Evolutionary conservation across 768 basidiomycete species (phyloP), one percentile per base, ranked within the genome.

Genomic region (Suillus subaureus): DNA sequence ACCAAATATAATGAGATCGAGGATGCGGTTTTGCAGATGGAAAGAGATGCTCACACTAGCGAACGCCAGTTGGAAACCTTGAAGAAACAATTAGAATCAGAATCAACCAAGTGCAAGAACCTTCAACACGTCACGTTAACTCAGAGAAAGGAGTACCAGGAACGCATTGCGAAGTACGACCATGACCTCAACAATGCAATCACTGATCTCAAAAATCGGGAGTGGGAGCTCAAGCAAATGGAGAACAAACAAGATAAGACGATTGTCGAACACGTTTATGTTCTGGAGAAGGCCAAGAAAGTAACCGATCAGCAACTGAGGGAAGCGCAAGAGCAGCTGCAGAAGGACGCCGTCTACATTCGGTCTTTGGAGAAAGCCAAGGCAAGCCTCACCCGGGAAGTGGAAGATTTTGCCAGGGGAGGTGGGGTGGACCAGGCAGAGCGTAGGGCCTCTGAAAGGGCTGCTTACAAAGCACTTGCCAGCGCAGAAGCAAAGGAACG

Each of bases 181-280:
- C 83, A 88, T 13, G 94, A 94, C 18, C 81, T 96, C 43, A 90
- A 91, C 72, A 91, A 93, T 72, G 87, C 89, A 12, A 81, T 92
- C n/a, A 83, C 85, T 9, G 93, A 96, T 66, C 80, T 97, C 57
- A 90, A 93, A 73, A 83, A 82, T 51, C 87, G 90, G 57, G 93
- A 97, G 70, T 91, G 89, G 86, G 93, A 96, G 64, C 85, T 94
- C 68, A 92, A 89, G 69, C 91, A 96, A 68, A 79, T 98, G 11
- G 89, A 92, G 61, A 90, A 92, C 3, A 88, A 85, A 73, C 92
- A 97, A 73, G 94, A 98, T 81, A 98, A 96, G 81, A 97, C 93
- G n/a, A 96, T 97, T 66, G 96, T 99, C 52, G 96, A 99, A 77
- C 97, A 99, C 72, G 94, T 97, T 31, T 90, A 99, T 74, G 97